Percentiles rank a stretch among this genome's conserved stretches.
These are phyloP conservation scores for Hymenoscyphus occultus DNA, from an alignment of 2,329 filamentous ascomycete species.

Conservation along the genomic window DNA sequence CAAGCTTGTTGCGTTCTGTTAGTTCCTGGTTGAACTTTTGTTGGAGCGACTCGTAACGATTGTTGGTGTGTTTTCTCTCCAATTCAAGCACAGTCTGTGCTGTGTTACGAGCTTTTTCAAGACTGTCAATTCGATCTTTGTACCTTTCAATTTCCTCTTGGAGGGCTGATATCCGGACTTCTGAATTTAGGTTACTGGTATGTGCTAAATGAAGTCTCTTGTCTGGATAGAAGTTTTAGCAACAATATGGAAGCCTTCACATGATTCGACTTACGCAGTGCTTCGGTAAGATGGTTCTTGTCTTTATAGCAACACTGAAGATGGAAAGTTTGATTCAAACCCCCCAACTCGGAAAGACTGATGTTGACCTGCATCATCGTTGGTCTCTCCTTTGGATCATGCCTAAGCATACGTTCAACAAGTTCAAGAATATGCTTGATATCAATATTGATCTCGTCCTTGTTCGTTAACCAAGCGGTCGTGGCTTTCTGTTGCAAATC, in stretches of 20 bases:
- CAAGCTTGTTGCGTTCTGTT: slow-evolving; percentile 18
- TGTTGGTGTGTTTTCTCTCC: slow-evolving; percentile 24
- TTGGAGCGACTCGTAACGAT: slow-evolving; percentile 25
- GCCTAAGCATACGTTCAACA: slow-evolving; percentile 52
- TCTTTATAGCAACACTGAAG: slow-evolving; percentile 44
- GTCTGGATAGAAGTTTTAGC: neutral
- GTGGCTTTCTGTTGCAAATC: slow-evolving; percentile 20
- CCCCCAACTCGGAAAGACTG: slow-evolving; percentile 45
- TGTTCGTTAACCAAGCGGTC: slow-evolving; percentile 17
- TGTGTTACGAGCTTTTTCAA: slow-evolving; percentile 22
- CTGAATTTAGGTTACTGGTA: neutral
- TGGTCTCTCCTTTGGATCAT: slow-evolving; percentile 48
- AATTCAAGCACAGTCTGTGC: slow-evolving; percentile 24
- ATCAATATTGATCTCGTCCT: slow-evolving; percentile 21
- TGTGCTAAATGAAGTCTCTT: neutral
- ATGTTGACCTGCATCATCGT: slow-evolving; percentile 50
- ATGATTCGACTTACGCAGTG: slow-evolving; percentile 36
- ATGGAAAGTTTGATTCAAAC: slow-evolving; percentile 48
- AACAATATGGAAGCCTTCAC: neutral
- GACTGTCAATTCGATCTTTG: slow-evolving; percentile 21
- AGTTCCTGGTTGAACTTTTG: slow-evolving; percentile 25
- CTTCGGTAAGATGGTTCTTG: slow-evolving; percentile 33
- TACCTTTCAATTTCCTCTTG: slow-evolving; percentile 18
- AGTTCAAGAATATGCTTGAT: slow-evolving; percentile 42
- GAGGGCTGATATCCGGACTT: slow-evolving; percentile 12